Evolutionary conservation across 2,329 filamentous ascomycete genomes (phyloP), one percentile per base, ranked within the genome.

Genomic region (Aureobasidium pullulans): DNA sequence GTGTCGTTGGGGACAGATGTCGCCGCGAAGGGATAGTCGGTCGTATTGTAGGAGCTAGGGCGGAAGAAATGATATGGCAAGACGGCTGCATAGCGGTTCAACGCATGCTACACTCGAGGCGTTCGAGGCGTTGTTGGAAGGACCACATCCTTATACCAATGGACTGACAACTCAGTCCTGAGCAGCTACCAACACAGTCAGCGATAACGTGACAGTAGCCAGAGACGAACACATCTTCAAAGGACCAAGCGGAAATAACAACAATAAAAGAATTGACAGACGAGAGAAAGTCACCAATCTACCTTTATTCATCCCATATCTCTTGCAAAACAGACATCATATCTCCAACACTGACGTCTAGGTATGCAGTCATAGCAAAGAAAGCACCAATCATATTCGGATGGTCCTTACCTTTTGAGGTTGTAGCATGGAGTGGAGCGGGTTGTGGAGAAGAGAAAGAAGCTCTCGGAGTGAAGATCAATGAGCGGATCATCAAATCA

Each of bases 11-110:
- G 44, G 6, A 47, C 44, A 0, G 44, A 57, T n/a, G 66, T 64
- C 59, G 76, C 70, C 54, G 73, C 76, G 28, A 76, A 69, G 10
- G 76, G 58, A 58, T 75, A 75, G 57, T 70, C 64, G 8, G 71
- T 73, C n/a, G 64, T 61, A 43, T 62, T 65, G 1, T 65, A 68
- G 16, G 69, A 66, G 42, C 71, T 70, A 50, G 72, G 70, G 16
- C 73, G 69, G 60, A 68, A 71, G 66, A 75, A 76, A 59, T 72
- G 72, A 59, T 74, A 73, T 3, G 73, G 73, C 37, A 68, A 58
- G 5, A 70, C 68, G 4, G 68, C 64, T 8, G 60, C 73, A 67
- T 75, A 75, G 60, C 67, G 69, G 42, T 75, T 71, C 46, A 76
- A 76, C 63, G 60, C 73, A 23, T 23, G 2, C 23, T 4, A 23